These are phyloP conservation scores for Acanthamoeba lenticulata DNA, from an alignment of 208 protist species.

Conservation along the genomic window DNA sequence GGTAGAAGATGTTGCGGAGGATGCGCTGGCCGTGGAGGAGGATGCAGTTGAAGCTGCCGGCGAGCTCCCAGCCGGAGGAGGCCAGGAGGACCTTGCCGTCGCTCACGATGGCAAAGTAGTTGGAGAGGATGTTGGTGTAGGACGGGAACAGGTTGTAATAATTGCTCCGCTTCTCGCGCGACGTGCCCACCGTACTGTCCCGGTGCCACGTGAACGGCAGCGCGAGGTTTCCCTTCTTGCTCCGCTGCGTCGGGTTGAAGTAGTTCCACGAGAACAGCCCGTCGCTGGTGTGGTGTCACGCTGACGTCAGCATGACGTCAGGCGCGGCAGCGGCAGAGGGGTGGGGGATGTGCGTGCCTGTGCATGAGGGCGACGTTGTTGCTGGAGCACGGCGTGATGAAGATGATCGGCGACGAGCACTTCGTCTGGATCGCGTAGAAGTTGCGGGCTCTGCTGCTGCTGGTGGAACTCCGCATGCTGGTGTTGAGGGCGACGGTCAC, in stretches of 20 bases:
- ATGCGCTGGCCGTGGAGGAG: not conserved
- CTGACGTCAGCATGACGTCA: not conserved
- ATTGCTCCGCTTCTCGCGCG: slow-evolving; percentile 51
- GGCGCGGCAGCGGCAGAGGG: too few species aligned
- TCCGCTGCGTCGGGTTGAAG: slow-evolving; percentile 10
- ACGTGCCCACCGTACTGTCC: slow-evolving; percentile 44
- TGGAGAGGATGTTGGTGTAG: slow-evolving; percentile 65
- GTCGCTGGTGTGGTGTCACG: not conserved
- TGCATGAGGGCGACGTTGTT: slow-evolving; percentile 56
- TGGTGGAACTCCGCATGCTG: not conserved
- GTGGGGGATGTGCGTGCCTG: too few species aligned
- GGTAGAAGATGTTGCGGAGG: slow-evolving; percentile 42
- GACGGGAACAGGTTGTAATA: slow-evolving; percentile 42
- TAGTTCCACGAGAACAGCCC: slow-evolving; percentile 46
- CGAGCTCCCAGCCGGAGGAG: not conserved
- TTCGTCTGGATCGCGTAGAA: slow-evolving; percentile 61
- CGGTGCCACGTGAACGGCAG: slow-evolving; percentile 54
- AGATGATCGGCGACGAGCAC: slow-evolving; percentile 40
- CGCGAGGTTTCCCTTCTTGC: slow-evolving; percentile 51
- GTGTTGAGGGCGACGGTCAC: not conserved
- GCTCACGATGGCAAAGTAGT: slow-evolving; percentile 33
- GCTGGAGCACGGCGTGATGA: slow-evolving; percentile 9
- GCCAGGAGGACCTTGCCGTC: slow-evolving; percentile 21
- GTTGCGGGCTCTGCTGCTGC: not conserved
- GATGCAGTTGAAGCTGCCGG: slow-evolving; percentile 47